A percentile compares a stretch with the other conserved stretches of the same genome.
phyloP scores from a whole-genome alignment of 2,329 filamentous ascomycete genomes.

The Microsporum canis region DNA sequence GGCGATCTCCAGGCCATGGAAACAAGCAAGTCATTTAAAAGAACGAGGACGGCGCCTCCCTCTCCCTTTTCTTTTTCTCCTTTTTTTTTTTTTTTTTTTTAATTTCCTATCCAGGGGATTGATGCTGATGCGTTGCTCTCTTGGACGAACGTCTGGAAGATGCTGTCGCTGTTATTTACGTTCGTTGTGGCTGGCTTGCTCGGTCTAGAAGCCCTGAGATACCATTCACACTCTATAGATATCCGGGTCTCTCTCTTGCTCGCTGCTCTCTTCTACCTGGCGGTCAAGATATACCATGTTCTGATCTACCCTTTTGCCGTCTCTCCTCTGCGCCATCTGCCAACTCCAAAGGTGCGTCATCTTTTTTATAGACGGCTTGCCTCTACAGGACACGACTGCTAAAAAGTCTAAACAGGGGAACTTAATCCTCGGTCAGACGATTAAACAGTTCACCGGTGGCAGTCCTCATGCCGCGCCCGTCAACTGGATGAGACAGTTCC shows the following conservation, averaged over 20 bases:
- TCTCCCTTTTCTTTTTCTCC: no score
- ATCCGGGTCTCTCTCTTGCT: background rate
- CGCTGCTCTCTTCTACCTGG: background rate
- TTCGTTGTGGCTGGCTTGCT: background rate
- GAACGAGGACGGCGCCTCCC: no score
- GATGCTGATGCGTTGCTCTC: no score
- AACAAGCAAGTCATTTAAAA: no score
- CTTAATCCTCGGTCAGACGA: constrained; percentile 2
- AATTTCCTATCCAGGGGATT: no score
- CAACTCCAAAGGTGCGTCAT: constrained; percentile 4
- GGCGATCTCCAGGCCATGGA: no score
- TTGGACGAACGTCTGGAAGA: background rate
- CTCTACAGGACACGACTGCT: background rate
- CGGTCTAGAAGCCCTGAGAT: background rate
- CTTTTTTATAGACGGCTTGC: background rate
- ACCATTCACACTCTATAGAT: background rate
- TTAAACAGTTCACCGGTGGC: background rate
- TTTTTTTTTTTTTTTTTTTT: no score
- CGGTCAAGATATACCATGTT: background rate
- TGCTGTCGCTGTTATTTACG: background rate
- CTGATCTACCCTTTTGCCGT: constrained; percentile 2
- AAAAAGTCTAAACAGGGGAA: background rate
- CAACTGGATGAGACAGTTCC: constrained; percentile 5
- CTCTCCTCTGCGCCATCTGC: constrained; percentile 4
- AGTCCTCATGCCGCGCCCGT: background rate